A percentile compares a stretch with the other conserved stretches of the same genome.
Evolutionary conservation across 352 stramenopile genomes (phyloP).

Genomic region (Globisporangium uncinulatum): DNA sequence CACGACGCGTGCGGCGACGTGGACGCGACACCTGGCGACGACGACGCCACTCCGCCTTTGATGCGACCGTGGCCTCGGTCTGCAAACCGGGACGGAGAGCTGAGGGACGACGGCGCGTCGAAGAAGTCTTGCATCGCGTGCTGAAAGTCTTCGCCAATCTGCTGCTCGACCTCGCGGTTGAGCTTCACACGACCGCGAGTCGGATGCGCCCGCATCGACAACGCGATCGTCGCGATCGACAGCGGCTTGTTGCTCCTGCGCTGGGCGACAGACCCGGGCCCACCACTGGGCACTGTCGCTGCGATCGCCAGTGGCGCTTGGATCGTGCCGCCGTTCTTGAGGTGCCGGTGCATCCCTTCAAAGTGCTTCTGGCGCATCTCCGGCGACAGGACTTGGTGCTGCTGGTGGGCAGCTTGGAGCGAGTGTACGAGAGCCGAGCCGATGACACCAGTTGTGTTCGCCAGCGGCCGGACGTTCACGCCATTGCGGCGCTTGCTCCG

Average conservation of each 20-base stretch:
- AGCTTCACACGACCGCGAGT: constrained; percentile 14
- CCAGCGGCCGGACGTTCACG: constrained; percentile 7
- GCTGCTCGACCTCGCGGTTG: constrained; percentile 27
- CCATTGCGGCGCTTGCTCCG: constrained; percentile 45
- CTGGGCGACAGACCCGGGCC: neutral
- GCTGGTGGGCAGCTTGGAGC: neutral
- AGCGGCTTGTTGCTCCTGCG: neutral
- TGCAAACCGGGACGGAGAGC: neutral
- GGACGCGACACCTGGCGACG: neutral
- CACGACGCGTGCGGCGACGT: neutral
- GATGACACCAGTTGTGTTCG: neutral
- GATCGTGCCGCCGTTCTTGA: constrained; percentile 50
- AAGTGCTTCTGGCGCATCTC: constrained; percentile 32
- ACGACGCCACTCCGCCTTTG: neutral
- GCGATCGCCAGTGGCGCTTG: constrained; percentile 26
- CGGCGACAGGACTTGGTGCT: constrained; percentile 1
- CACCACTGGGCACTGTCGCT: neutral
- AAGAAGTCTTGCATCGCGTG: constrained; percentile 61
- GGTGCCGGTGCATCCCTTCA: constrained; percentile 48
- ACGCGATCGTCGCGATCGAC: constrained; percentile 7
- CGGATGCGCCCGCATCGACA: neutral
- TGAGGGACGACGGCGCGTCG: constrained; percentile 8
- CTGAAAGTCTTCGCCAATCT: constrained; percentile 52
- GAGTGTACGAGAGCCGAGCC: constrained; percentile 12
- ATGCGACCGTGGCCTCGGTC: neutral